A percentile compares a stretch with the other conserved stretches of the same genome.
Conservation (phyloP, 768 basidiomycete species). For the Mycena filopes region DNA sequence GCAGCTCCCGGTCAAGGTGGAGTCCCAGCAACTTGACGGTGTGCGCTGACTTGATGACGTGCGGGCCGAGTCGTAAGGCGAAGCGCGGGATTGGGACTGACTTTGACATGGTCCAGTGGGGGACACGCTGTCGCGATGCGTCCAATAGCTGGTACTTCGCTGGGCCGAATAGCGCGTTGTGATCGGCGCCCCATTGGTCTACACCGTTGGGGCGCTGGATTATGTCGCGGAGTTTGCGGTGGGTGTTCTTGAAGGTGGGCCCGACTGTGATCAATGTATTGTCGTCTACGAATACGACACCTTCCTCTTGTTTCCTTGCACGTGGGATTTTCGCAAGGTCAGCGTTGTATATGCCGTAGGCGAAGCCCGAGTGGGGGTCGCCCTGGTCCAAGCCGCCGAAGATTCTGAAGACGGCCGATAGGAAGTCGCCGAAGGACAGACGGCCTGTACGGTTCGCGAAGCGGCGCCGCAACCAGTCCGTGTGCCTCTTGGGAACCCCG, state of each 20-base stretch:
- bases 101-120: not conserved
- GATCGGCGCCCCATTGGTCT: slow-evolving; percentile 39
- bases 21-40: slow-evolving; percentile 45
- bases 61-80: not conserved
- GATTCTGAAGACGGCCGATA: slow-evolving; percentile 21
- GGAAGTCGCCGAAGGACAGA: slow-evolving; percentile 36
- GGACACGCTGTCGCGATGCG: not conserved
- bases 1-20: slow-evolving; percentile 42
- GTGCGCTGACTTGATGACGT: slow-evolving; percentile 31
- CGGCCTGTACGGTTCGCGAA: slow-evolving; percentile 16
- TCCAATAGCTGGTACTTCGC: slow-evolving; percentile 36
- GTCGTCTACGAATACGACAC: slow-evolving; percentile 36
- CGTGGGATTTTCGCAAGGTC: slow-evolving; percentile 17
- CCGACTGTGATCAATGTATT: slow-evolving; percentile 26
- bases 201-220: slow-evolving; percentile 33
- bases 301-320: not conserved
- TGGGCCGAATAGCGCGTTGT: slow-evolving; percentile 38
- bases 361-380: slow-evolving; percentile 32
- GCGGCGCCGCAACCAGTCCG: slow-evolving; percentile 21
- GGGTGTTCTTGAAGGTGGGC: slow-evolving; percentile 24
- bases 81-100: not conserved
- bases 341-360: slow-evolving; percentile 40
- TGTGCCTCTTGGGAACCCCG: slow-evolving; percentile 39
- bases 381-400: slow-evolving; percentile 40
- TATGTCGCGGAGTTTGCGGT: slow-evolving; percentile 30